phyloP scores from a whole-genome alignment of 306 rosid species.

The Cicer bijugum region DNA sequence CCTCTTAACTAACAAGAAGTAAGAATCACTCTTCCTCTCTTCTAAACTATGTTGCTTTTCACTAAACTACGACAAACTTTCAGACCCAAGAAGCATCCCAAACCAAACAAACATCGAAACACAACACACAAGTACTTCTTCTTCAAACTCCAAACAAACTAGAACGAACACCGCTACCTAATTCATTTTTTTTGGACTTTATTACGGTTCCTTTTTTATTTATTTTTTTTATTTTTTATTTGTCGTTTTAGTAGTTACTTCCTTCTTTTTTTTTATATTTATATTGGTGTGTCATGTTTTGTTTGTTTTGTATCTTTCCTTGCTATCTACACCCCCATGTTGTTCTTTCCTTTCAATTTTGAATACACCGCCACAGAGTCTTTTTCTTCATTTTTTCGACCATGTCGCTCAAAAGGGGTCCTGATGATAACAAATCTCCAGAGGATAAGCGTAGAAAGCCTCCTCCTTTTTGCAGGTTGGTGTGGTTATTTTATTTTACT shows the following conservation, averaged over 20 bases:
- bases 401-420: constrained; percentile 88
- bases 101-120: constrained; percentile 53
- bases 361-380: background rate
- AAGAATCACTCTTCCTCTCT: constrained; percentile 6
- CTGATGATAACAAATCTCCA: constrained; percentile 67
- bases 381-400: background rate
- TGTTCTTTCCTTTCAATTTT: background rate
- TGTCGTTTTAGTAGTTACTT: constrained; percentile 9
- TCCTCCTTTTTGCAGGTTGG: constrained; percentile 59
- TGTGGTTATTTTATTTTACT: background rate
- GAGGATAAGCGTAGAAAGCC: constrained; percentile 77
- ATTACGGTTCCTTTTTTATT: too few species aligned
- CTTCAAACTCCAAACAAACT: background rate
- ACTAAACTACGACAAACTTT: constrained; percentile 37
- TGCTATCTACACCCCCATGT: constrained; percentile 23
- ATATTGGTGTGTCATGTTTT: background rate
- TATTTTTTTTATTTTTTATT: background rate
- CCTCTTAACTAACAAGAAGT: background rate
- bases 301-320: constrained; percentile 4
- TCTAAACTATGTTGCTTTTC: background rate
- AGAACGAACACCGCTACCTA: background rate
- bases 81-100: constrained; percentile 60
- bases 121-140: constrained; percentile 15
- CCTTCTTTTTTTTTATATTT: background rate
- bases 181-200: background rate